Evolutionary conservation across 306 rosid genomes (phyloP), one percentile per base, ranked within the genome.

Genomic region (Pyrus pyrifolia): DNA sequence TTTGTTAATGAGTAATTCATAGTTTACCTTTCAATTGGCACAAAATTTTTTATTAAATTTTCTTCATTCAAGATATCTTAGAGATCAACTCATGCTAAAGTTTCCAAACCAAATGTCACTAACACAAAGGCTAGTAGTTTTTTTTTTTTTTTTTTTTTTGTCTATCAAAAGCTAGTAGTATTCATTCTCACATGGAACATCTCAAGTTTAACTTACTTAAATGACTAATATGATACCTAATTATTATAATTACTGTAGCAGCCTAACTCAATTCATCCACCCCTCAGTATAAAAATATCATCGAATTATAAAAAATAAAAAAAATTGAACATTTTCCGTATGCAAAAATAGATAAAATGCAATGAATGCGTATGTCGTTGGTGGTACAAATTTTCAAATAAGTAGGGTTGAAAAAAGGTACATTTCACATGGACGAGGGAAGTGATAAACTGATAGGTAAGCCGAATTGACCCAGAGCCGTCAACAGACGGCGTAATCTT

Each of bases 391-490:
- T 71, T 30, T 72, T 67, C 57, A 72, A 72, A 38, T 49, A 59
- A 15, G 14, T 3, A 11, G 68, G 12, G 77, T 60, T 73, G 69
- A 73, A 60, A 61, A 18, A 44, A 44, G 69, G 70, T 8, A 73
- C 6, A 59, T 31, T 5, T 17, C 42, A 61, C 10, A 27, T 15
- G 15, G 18, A 49, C 55, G 38, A 14, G 67, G 29, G 53, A 40
- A 17, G 67, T 35, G 53, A 57, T 64, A 18, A n/a, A 64, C 44
- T 17, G 13, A 64, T 3, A 15, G 31, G 14, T 10, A 38, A 60
- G 78, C 70, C 78, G 70, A 74, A 60, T 70, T 74, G 30, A 74
- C 5, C 21, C 11, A 8, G 42, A 63, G 68, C 68, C 22, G 68
- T 29, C 44, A 19, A 30, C n/a, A 8, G 42, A 30, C 42, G 42